Base-by-base conservation (phyloP, 2,329 filamentous ascomycete species). In the Kalmusia sp. region DNA sequence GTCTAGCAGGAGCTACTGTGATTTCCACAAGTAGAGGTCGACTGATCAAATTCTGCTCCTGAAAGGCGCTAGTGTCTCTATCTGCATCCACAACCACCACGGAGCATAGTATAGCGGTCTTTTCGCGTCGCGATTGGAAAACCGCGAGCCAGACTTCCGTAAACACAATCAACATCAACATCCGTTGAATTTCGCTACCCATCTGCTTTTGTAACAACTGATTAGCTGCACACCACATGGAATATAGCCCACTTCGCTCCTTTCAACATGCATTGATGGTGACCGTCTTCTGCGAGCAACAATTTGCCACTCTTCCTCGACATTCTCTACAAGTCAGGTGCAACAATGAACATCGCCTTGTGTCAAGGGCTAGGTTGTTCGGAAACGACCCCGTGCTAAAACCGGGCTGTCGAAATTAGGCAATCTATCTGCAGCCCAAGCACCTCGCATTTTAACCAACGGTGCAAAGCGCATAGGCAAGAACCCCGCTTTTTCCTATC, bases 371-470 rank as follows among this genome's bases (percentile, higher is more conserved):
- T 39, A n/a, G 15, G 41, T 49, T 49, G 35, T 48, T 41, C 39
- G 46, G 50, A 38, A 53, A 17, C 33, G 30, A 25, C 17, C 2
- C 34, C 38, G 54, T 58, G 22, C 15, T 31, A 51, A 49, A 51
- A 43, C 59, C 55, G 47, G 57, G 51, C 35, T 61, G 15, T 52
- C 53, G 57, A 61, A 55, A 62, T 57, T 57, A 52, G 45, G 51
- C 58, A 61, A 64, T 64, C 41, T 64, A 64, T 57, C 45, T 55
- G 49, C 22, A 45, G 55, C 35, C 31, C 54, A 55, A 56, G 51
- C 50, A 47, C n/a, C 7, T 50, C 44, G n/a, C 41, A 33, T 54
- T 53, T n/a, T 60, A 47, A 51, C 34, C 44, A 52, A 33, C 40
- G 28, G 48, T 43, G 35, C 46, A 50, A 40, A 43, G 28, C 17